phyloP scores from a whole-genome alignment of 2,329 filamentous ascomycete genomes.

The Trichoderma harzianum region DNA sequence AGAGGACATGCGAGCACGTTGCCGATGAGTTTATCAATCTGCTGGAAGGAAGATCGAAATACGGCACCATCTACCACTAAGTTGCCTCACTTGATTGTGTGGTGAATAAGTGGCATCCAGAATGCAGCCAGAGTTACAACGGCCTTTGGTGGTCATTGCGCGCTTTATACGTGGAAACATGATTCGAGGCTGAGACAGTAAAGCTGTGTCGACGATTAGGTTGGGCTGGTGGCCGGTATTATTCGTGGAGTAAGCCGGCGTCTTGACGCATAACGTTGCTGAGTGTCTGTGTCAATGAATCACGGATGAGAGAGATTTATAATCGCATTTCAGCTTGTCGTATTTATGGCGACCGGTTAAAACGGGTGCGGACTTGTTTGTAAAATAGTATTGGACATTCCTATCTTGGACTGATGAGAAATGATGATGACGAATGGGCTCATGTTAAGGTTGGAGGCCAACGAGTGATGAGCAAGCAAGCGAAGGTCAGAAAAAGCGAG shows the following conservation, averaged over 20 bases:
- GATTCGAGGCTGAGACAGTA: neutral
- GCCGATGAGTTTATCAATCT: constrained; percentile 41
- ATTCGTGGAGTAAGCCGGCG: neutral
- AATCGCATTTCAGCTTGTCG: neutral
- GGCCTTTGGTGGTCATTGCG: neutral
- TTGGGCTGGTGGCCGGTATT: neutral
- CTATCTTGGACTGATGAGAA: neutral
- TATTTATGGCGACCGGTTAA: neutral
- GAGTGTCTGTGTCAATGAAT: neutral
- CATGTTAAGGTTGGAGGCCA: neutral
- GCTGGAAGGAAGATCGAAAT: constrained; percentile 39
- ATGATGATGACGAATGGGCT: neutral
- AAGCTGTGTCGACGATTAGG: neutral
- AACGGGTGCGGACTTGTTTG: neutral
- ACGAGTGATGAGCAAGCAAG: neutral
- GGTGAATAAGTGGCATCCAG: neutral
- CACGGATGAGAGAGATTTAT: neutral
- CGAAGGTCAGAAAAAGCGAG: too few relatives aligned
- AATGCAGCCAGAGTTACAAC: neutral
- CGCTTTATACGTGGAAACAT: neutral
- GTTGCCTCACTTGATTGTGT: neutral
- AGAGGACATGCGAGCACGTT: constrained; percentile 50
- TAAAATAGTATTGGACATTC: neutral
- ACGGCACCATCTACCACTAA: constrained; percentile 32
- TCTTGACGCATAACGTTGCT: neutral